Conservation (phyloP, 2,329 filamentous ascomycete species). For the Didymella segeticola region DNA sequence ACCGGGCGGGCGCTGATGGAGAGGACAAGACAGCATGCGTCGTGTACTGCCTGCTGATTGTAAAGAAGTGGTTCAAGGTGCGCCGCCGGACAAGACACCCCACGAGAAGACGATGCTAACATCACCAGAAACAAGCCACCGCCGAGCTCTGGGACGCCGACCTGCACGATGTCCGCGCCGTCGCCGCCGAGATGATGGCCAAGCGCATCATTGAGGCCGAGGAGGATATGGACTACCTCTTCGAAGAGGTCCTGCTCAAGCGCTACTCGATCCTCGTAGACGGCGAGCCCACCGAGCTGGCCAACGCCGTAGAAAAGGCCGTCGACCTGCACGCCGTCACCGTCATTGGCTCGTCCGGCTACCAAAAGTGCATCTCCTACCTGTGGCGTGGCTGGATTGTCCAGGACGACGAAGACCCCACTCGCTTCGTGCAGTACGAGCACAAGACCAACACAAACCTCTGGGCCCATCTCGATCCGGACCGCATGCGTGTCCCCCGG, state of each 20-base stretch:
- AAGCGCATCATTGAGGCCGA: conserved; percentile 89
- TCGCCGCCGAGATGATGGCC: conserved; percentile 89
- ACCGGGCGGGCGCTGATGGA: conserved; percentile 72
- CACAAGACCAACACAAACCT: conserved; percentile 80
- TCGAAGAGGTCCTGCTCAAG: conserved; percentile 83
- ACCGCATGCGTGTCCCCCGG: conserved; percentile 88
- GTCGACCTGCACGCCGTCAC: conserved; percentile 89
- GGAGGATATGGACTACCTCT: conserved; percentile 77
- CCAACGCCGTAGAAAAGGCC: conserved; percentile 91
- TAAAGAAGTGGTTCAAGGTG: conserved; percentile 73
- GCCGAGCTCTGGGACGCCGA: conserved; percentile 92
- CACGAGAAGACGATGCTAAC: not conserved
- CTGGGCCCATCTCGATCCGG: conserved; percentile 85
- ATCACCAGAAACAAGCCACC: conserved; percentile 66
- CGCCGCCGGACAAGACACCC: not conserved
- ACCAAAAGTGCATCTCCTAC: conserved; percentile 92
- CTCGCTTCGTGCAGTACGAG: conserved; percentile 87
- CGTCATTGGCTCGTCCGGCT: conserved; percentile 90
- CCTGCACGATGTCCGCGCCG: conserved; percentile 77
- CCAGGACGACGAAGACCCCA: conserved; percentile 91
- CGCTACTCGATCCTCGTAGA: conserved; percentile 83
- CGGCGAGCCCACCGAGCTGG: conserved; percentile 72
- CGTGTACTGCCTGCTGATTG: conserved; percentile 81
- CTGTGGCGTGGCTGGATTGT: conserved; percentile 96
- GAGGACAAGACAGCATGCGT: conserved; percentile 78